Evolutionary conservation across 2,329 filamentous ascomycete genomes (phyloP), one percentile per base, ranked within the genome.

Genomic region (Pseudogymnoascus pannorum): DNA sequence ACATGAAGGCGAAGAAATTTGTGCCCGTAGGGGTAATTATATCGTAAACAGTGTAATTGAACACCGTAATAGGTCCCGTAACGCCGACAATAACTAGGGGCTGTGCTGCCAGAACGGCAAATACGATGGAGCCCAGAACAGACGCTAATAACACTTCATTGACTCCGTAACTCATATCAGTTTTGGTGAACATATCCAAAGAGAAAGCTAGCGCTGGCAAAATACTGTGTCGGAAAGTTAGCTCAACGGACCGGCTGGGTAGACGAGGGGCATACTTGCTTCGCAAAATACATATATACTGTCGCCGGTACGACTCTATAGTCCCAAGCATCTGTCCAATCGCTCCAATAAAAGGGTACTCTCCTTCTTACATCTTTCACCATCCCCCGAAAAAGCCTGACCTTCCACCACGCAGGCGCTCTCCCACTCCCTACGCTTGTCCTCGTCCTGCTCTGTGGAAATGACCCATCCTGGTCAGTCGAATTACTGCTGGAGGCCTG

Each of bases 221-320:
- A 69, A 96, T 94, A 76, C 90, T 94, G 70, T 59, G 60, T 59
- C 57, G 60, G 16, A 61, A 22, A 11, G 51, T 65, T n/a, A 68
- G 63, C 44, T 63, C 60, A 33, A 63, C 24, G 14, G 5, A 18
- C 14, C 29, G 38, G 16, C 40, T 33, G n/a, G 31, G 36, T 61
- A 54, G 60, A 29, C 54, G 59, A 59, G 54, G 57, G 48, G 36
- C 58, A 51, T 51, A 63, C 80, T 70, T 80, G 93, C 90, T 95
- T 95, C 65, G 91, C 91, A 81, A 95, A 96, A 77, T 94, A 96
- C 89, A 95, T 96, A 75, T 95, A 95, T 29, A 95, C 78, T 8
- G 91, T 95, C 14, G 90, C 90, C 1, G 91, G 91, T 38, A 96
- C 82, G 42, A 96, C 89, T 60, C 91, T 84, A 76, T 96, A 96